phyloP scores from a whole-genome alignment of 192 early-diverging fungal species.

The Backusella sp. region DNA sequence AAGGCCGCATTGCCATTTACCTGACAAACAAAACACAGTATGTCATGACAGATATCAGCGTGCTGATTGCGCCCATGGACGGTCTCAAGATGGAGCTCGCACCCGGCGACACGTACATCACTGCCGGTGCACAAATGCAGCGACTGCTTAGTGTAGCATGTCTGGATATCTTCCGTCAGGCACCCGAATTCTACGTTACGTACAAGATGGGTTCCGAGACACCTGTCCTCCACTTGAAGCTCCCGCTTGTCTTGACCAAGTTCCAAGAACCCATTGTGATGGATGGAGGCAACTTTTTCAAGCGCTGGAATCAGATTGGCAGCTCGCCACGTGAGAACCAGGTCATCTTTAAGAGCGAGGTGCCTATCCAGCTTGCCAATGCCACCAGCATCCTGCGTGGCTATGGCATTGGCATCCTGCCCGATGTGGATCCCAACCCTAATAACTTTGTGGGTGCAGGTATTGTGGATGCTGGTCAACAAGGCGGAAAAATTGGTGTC shows the following conservation, averaged over 20 bases:
- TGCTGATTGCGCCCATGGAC: slow-evolving; percentile 51
- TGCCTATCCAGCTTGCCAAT: slow-evolving; percentile 49
- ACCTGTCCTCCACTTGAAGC: slow-evolving; percentile 56
- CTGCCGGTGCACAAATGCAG: slow-evolving; percentile 71
- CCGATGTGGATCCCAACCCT: slow-evolving; percentile 85
- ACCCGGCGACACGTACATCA: slow-evolving; percentile 43
- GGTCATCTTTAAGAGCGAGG: slow-evolving; percentile 55
- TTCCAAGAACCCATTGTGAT: slow-evolving; percentile 87
- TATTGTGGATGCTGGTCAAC: slow-evolving; percentile 70
- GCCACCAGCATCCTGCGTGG: slow-evolving; percentile 60
- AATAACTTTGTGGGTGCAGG: slow-evolving; percentile 89
- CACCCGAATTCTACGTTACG: slow-evolving; percentile 67
- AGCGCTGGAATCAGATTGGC: slow-evolving; percentile 95
- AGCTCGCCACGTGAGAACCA: slow-evolving; percentile 83
- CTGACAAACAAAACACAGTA: slow-evolving; percentile 84
- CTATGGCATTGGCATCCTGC: slow-evolving; percentile 72
- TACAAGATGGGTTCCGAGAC: slow-evolving; percentile 59
- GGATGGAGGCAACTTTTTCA: slow-evolving; percentile 77
- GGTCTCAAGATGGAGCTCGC: slow-evolving; percentile 51
- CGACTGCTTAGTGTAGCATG: slow-evolving; percentile 85
- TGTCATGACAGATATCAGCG: slow-evolving; percentile 61
- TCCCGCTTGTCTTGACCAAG: slow-evolving; percentile 83
- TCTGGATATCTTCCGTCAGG: slow-evolving; percentile 49
- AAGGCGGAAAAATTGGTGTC: slow-evolving; percentile 85
- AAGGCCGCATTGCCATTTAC: slow-evolving; percentile 90